Conservation (phyloP, 2,329 filamentous ascomycete genomes). For the Sporothrix phasma region DNA sequence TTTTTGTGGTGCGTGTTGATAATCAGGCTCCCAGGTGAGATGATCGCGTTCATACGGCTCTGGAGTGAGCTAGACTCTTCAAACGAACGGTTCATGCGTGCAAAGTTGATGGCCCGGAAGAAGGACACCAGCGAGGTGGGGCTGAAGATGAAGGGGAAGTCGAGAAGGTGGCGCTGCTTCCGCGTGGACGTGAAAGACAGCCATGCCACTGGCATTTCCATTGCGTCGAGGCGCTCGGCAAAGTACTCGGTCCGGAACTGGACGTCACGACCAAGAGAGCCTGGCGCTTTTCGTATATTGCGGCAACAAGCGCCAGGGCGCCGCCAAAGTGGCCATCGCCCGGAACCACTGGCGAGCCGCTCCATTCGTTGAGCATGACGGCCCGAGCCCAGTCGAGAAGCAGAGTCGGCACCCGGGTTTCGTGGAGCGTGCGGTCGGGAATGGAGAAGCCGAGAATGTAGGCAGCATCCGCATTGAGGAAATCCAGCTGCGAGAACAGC, state of each 20-base stretch:
- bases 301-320: slow-evolving; percentile 61
- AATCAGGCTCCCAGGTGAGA: slow-evolving; percentile 44
- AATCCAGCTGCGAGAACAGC: slow-evolving; percentile 44
- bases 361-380: slow-evolving; percentile 70
- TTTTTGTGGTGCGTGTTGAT: slow-evolving; percentile 48
- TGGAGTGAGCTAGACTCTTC: slow-evolving; percentile 55
- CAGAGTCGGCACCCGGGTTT: slow-evolving; percentile 46
- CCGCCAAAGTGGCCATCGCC: slow-evolving; percentile 65
- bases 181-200: slow-evolving; percentile 49
- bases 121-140: slow-evolving; percentile 64
- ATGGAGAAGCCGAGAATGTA: slow-evolving; percentile 40
- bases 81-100: slow-evolving; percentile 71
- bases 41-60: slow-evolving; percentile 46
- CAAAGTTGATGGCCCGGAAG: slow-evolving; percentile 81
- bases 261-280: slow-evolving; percentile 53
- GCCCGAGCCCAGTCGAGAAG: slow-evolving; percentile 64
- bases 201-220: slow-evolving; percentile 67
- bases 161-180: slow-evolving; percentile 62
- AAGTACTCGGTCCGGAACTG: slow-evolving; percentile 70
- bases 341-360: slow-evolving; percentile 60
- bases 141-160: slow-evolving; percentile 72
- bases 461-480: slow-evolving; percentile 36
- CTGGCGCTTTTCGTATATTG: slow-evolving; percentile 56
- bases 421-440: slow-evolving; percentile 44
- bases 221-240: slow-evolving; percentile 62